Percentiles rank a stretch among this genome's conserved stretches.
phyloP scores from a whole-genome alignment of 495 filamentous ascomycete species.

The Paragyromitra xinjiangensis region DNA sequence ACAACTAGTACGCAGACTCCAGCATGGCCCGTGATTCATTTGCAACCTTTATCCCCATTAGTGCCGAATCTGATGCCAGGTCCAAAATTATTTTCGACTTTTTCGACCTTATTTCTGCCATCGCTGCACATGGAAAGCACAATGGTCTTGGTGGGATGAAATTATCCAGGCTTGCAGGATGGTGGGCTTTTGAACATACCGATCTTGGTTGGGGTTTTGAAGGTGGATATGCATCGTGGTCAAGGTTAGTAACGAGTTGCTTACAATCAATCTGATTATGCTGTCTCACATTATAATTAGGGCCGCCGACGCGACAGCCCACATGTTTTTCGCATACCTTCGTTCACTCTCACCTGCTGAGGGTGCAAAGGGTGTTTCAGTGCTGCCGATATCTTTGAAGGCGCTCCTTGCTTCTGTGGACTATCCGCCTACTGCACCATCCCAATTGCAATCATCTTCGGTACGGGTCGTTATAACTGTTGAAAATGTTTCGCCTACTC shows the following conservation, averaged over 20 bases:
- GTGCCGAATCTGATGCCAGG: conserved; percentile 86
- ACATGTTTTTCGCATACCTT: conserved; percentile 97
- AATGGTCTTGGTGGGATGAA: conserved; percentile 95
- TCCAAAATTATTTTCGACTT: conserved; percentile 93
- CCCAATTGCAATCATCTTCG: conserved; percentile 78
- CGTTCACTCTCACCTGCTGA: conserved; percentile 83
- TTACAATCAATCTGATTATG: conserved; percentile 11
- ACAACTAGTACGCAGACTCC: conserved; percentile 70
- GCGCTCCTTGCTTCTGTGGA: conserved; percentile 90
- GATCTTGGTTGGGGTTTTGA: conserved; percentile 93
- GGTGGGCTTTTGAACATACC: conserved; percentile 96
- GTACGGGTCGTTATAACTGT: conserved; percentile 97
- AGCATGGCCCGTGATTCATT: conserved; percentile 92
- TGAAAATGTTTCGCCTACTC: conserved; percentile 91
- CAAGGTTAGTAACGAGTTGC: conserved; percentile 62
- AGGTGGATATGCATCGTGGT: conserved; percentile 89
- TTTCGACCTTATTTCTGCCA: conserved; percentile 89
- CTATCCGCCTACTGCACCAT: conserved; percentile 85
- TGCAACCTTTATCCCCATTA: conserved; percentile 93
- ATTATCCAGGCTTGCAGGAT: conserved; percentile 91
- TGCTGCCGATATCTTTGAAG: conserved; percentile 90
- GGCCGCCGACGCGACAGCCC: conserved; percentile 93
- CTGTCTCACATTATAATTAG: conserved; percentile 62
- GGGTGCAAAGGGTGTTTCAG: conserved; percentile 71
- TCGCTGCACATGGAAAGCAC: conserved; percentile 81